A percentile compares a stretch with the other conserved stretches of the same genome.
phyloP scores from a whole-genome alignment of 257 asterid species.

The Solanum dulcamara region DNA sequence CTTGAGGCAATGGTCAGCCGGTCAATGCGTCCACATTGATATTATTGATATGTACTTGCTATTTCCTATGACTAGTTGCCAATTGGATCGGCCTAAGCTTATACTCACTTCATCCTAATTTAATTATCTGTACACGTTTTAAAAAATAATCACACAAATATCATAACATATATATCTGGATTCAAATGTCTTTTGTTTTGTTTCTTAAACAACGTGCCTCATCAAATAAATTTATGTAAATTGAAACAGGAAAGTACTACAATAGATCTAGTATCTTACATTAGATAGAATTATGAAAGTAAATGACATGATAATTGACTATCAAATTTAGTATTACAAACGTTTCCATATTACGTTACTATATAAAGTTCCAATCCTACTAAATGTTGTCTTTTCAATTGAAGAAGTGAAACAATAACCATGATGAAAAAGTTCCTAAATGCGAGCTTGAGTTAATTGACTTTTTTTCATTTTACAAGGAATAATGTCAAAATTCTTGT shows the following conservation, averaged over 20 bases:
- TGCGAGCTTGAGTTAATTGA: not conserved
- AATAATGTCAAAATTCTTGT: not conserved
- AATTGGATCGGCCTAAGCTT: not conserved
- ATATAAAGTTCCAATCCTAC: not conserved
- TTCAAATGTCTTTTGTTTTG: not conserved
- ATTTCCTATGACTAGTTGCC: not conserved
- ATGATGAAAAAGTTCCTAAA: not conserved
- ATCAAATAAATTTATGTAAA: not conserved
- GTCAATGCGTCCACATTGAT: not conserved
- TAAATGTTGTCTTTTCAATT: not conserved
- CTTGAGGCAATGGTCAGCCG: not conserved
- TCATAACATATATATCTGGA: not conserved
- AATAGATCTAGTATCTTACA: not conserved
- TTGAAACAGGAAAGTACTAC: not conserved
- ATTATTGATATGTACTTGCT: not conserved
- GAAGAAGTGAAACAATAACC: not conserved
- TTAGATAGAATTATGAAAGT: not conserved
- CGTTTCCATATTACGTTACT: accelerated
- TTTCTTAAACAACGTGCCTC: too few relatives aligned
- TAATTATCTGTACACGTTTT: not conserved
- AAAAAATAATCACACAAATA: not conserved
- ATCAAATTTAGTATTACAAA: not conserved
- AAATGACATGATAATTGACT: not conserved
- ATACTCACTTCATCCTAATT: not conserved
- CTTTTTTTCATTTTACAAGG: not conserved